phyloP scores from a whole-genome alignment of 306 rosid species.

The Acmispon strigosus region DNA sequence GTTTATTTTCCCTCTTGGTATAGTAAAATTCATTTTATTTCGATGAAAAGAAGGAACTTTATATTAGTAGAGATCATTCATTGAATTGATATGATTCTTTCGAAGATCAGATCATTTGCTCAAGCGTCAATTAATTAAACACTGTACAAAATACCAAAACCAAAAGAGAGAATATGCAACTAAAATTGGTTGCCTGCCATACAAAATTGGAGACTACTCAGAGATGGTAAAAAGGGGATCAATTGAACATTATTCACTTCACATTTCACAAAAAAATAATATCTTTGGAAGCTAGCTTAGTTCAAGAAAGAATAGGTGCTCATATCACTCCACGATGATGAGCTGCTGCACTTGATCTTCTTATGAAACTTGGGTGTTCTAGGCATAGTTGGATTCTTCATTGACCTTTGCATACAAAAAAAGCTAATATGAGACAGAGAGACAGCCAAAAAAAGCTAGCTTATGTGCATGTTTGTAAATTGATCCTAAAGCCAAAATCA shows the following conservation, averaged over 20 bases:
- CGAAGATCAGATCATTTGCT: background rate
- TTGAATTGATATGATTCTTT: no score
- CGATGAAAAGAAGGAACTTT: no score
- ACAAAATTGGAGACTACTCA: constrained; percentile 12
- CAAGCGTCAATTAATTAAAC: background rate
- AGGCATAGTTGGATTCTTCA: constrained; percentile 78
- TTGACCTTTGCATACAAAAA: constrained; percentile 45
- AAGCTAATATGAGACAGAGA: background rate
- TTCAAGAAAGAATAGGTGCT: constrained; percentile 3
- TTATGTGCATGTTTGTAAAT: background rate
- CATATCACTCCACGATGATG: constrained; percentile 65
- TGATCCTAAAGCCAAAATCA: no score
- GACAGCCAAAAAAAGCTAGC: background rate
- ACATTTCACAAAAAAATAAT: constrained; percentile 3
- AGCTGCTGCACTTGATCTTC: constrained; percentile 67
- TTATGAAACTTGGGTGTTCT: constrained; percentile 74
- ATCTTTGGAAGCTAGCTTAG: constrained; percentile 22
- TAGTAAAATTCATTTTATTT: no score
- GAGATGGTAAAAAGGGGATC: background rate
- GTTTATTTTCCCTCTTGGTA: no score
- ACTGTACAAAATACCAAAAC: constrained; percentile 20
- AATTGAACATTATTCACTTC: constrained; percentile 18
- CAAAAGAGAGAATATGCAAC: constrained; percentile 14
- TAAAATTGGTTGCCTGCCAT: constrained; percentile 26
- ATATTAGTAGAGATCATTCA: no score